phyloP scores from a whole-genome alignment of 163 green algal genomes.

The Scenedesmus sp. region DNA sequence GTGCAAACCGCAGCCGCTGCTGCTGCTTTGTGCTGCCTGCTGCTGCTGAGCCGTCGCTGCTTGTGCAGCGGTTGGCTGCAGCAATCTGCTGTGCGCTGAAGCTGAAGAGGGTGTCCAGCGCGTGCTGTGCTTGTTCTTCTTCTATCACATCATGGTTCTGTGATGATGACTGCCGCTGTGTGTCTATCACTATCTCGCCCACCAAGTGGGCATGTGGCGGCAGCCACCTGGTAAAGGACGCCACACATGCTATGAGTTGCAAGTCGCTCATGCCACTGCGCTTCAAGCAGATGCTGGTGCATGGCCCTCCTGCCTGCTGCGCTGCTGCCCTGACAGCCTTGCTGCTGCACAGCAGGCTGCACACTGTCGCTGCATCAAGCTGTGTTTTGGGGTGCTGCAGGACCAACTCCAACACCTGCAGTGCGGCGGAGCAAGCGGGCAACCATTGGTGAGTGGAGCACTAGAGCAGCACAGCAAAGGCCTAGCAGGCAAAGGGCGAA shows the following conservation, averaged over 20 bases:
- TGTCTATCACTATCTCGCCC: background rate
- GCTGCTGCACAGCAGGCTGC: background rate
- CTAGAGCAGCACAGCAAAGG: too few relatives aligned
- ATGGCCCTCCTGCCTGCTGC: slow-evolving; percentile 8
- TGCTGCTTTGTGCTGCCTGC: background rate
- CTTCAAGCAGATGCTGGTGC: background rate
- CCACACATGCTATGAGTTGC: background rate
- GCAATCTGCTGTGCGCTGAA: background rate
- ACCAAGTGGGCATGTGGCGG: background rate
- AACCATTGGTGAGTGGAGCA: too few relatives aligned
- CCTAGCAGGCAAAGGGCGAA: too few relatives aligned
- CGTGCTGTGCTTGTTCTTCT: too few relatives aligned
- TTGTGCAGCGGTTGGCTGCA: background rate
- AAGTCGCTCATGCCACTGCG: background rate
- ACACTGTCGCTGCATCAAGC: background rate
- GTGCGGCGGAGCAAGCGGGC: too few relatives aligned
- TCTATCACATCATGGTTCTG: background rate
- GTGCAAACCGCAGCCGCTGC: background rate
- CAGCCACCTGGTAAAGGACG: background rate
- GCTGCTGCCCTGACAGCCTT: background rate
- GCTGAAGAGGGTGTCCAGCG: background rate
- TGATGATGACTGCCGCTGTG: background rate
- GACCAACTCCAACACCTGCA: background rate
- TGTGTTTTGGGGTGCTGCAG: background rate
- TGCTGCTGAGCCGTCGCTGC: background rate